Evolutionary conservation across 2,329 filamentous ascomycete genomes (phyloP), one percentile per base, ranked within the genome.

Genomic region (Alternaria longipes): DNA sequence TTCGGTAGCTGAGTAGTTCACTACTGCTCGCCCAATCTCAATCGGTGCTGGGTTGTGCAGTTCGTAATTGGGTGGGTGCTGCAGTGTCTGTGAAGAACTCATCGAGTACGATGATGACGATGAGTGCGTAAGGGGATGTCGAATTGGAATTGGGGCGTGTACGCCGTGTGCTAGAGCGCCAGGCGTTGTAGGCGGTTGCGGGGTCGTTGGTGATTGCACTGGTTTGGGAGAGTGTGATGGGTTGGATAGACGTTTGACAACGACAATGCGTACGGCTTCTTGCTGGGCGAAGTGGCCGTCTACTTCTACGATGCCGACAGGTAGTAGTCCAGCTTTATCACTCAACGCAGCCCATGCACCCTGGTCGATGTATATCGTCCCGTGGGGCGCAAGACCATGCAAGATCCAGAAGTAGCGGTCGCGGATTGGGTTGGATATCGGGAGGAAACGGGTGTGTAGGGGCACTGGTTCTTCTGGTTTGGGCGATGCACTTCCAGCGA

Each of bases 401-500:
- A 98, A 85, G 50, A 99, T 89, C 95, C 95, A 99, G 84, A 61
- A 61, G 54, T 61, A 58, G 22, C 59, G 59, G 59, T 61, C 59
- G 4, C 59, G 59, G 16, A 61, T 61, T 9, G 59, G 59, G 22
- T 53, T 58, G 36, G 59, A 56, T 32, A 58, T 93, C 0, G 94
- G 93, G 12, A 97, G 84, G 84, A 99, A 99, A 59, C 95, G 90
- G 3, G 95, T 99, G 80, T 99, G 95, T 5, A 97, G 83, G 1
- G 94, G 88, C 11, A 76, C 70, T 1, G 70, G 45, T 54, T 74
- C 56, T 78, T 73, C 66, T 20, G 61, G 20, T 49, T 68, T 65
- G 16, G 70, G 65, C 1, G 75, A 69, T 5, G 68, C 57, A 7
- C 68, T 56, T 44, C 64, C 42, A 22, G 63, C 22, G 50, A 73